A percentile compares a stretch with the other conserved stretches of the same genome.
phyloP scores from a whole-genome alignment of 371 early-diverging fungal genomes.

The Circinella umbellata region DNA sequence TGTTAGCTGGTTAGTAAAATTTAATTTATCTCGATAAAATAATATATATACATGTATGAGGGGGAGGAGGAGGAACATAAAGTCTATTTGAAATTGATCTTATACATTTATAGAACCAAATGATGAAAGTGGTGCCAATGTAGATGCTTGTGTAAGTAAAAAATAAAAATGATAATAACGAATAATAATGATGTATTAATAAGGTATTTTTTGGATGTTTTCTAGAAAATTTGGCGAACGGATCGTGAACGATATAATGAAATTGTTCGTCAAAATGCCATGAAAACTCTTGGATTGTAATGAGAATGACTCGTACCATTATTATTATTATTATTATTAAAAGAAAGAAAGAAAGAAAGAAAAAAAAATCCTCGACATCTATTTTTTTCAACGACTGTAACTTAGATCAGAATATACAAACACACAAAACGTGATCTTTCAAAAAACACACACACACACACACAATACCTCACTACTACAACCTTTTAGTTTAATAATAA shows the following conservation, averaged over 20 bases:
- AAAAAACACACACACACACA: too few relatives aligned
- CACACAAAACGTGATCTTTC: too few relatives aligned
- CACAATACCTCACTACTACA: too few relatives aligned
- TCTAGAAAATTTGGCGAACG: constrained; percentile 91
- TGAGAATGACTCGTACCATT: not conserved
- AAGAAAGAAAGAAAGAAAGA: too few relatives aligned
- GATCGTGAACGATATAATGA: constrained; percentile 83
- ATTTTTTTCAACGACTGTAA: too few relatives aligned
- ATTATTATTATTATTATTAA: too few relatives aligned
- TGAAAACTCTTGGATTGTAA: constrained; percentile 68
- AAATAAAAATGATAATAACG: too few relatives aligned
- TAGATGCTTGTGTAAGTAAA: constrained; percentile 93
- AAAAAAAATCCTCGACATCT: too few relatives aligned
- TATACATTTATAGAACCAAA: constrained; percentile 83
- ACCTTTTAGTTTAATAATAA: too few relatives aligned
- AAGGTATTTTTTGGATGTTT: too few relatives aligned
- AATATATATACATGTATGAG: not conserved
- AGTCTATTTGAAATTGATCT: constrained; percentile 2
- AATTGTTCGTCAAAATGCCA: constrained; percentile 79
- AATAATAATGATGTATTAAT: too few relatives aligned
- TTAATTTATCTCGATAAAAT: not conserved
- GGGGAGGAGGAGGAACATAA: not conserved
- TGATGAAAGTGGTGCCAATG: constrained; percentile 97
- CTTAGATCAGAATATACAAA: too few relatives aligned
- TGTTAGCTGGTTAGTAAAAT: constrained; percentile 76